phyloP scores from a whole-genome alignment of 805 yeast species.

The Ogataea kodamae region DNA sequence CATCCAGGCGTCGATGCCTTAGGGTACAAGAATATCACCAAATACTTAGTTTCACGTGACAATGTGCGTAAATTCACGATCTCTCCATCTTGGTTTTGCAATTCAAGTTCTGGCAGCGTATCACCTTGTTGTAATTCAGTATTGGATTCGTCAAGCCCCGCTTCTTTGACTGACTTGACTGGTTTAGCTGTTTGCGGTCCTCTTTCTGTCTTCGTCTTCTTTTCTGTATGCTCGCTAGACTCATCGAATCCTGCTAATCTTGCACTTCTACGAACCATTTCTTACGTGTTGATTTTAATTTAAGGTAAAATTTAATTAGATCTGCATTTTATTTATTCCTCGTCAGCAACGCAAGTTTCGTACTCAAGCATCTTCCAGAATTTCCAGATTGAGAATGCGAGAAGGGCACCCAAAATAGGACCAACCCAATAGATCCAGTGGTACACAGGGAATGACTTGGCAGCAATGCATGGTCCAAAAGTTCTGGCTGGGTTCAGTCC shows the following conservation, averaged over 20 bases:
- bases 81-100: constrained; percentile 57
- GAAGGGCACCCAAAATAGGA: constrained; percentile 65
- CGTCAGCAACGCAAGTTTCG: constrained; percentile 45
- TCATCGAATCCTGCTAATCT: constrained; percentile 10
- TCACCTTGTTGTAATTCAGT: constrained; percentile 18
- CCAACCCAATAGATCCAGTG: constrained; percentile 96
- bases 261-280: constrained; percentile 14
- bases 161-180: constrained; percentile 3
- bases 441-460: constrained; percentile 68
- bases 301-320: constrained; percentile 4
- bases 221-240: not conserved
- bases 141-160: not conserved
- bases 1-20: constrained; percentile 95
- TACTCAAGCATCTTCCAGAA: constrained; percentile 61
- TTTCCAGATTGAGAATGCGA: constrained; percentile 68
- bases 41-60: constrained; percentile 36
- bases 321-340: constrained; percentile 13
- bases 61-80: constrained; percentile 25
- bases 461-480: constrained; percentile 79
- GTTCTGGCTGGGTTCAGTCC: constrained; percentile 91
- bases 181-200: constrained; percentile 3
- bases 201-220: not conserved
- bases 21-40: constrained; percentile 76
- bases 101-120: constrained; percentile 35
- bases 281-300: constrained; percentile 1